Evolutionary conservation across 139 green algal species (phyloP).

Genomic region (Prasinococcaceae sp.): DNA sequence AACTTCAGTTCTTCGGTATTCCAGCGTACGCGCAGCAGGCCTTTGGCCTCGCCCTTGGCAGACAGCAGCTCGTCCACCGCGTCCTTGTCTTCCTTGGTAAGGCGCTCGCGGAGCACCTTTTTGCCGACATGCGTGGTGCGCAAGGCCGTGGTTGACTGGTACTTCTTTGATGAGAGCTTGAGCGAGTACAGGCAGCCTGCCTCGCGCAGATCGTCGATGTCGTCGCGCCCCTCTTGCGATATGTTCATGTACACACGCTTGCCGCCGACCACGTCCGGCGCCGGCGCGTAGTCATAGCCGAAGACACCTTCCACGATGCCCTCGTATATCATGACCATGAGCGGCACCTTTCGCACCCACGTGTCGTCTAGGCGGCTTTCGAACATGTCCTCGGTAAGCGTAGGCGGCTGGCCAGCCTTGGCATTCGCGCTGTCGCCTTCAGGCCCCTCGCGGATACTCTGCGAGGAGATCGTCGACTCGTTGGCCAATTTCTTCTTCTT

Average conservation of each 20-base stretch:
- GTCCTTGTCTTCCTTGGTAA: not conserved
- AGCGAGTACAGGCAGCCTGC: not conserved
- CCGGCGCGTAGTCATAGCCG: slow-evolving; percentile 11
- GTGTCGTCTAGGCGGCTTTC: too few relatives aligned
- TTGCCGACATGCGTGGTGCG: not conserved
- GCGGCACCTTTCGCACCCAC: slow-evolving; percentile 3
- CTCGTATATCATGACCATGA: slow-evolving; percentile 13
- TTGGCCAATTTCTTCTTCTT: too few relatives aligned
- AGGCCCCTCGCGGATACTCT: too few relatives aligned
- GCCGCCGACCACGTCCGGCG: not conserved
- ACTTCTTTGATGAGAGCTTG: slow-evolving; percentile 5
- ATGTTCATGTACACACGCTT: slow-evolving; percentile 14
- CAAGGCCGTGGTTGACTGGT: slow-evolving; percentile 1
- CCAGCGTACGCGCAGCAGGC: too few relatives aligned
- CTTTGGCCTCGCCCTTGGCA: not conserved
- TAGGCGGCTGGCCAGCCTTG: too few relatives aligned
- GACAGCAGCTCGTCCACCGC: slow-evolving; percentile 4
- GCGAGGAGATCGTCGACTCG: too few relatives aligned
- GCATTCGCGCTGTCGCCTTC: too few relatives aligned
- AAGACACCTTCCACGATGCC: slow-evolving; percentile 1
- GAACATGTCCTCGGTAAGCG: too few relatives aligned
- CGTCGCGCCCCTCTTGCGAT: slow-evolving; percentile 10
- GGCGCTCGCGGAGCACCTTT: not conserved
- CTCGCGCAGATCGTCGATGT: slow-evolving; percentile 7
- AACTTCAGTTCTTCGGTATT: too few relatives aligned